Base-by-base conservation (phyloP, 202 grass and related monocot species). In the Dendrocalamus latiflorus region DNA sequence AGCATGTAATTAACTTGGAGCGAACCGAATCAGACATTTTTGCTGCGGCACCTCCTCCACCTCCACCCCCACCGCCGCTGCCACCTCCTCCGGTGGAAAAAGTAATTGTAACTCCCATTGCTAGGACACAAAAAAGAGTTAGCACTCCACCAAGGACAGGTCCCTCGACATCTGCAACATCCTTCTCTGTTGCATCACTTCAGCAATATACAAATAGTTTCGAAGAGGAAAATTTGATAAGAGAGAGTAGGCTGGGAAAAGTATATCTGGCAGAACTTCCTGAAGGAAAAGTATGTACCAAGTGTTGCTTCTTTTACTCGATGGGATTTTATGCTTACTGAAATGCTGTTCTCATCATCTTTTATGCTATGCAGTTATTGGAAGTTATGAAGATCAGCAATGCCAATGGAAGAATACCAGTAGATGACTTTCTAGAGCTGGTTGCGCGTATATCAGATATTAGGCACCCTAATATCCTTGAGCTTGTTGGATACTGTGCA, bases 151-250 rank as follows among this genome's bases (percentile, higher is more conserved):
- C 89, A 86, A 88, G 83, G 65, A 73, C 64, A 83, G 81, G 53
- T 65, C 77, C 79, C 65, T 80, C 91, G 2, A 89, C 87, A 84
- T 93, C 87, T 69, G 85, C 81, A 47, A 77, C 75, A 89, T 91
- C 91, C 41, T 98, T 95, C 88, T 98, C 93, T 42, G 89, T 98
- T 57, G 85, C 85, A 67, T 81, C 82, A 15, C 93, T 98, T 82
- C 95, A 95, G 82, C 91, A 93, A 86, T 93, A 87, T 81, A 98
- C 95, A 63, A 76, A 90, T 89, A 95, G 83, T 77, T 98, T 98
- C 15, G 79, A 72, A 62, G 83, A 95, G 80, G 80, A 74, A 77
- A 93, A 89, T 80, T 88, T 98, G 85, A 91, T 95, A 77, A 87
- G 86, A 81, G 91, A 93, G 72, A 81, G 91, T 87, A 91, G 80